phyloP scores from a whole-genome alignment of 164 flowering plant genomes.

The Cinnamomum chago region DNA sequence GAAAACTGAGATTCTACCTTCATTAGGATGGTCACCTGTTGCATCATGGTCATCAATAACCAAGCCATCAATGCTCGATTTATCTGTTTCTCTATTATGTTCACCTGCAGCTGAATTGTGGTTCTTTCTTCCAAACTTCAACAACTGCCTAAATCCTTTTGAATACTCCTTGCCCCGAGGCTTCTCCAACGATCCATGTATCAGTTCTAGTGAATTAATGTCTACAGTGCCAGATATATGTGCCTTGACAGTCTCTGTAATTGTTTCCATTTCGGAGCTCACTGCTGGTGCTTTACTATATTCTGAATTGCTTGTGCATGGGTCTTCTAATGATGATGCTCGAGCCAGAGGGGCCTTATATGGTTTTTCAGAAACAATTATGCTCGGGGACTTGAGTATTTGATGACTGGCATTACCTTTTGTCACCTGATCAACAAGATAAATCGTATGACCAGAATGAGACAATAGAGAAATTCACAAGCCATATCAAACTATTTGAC shows the following conservation, averaged over 20 bases:
- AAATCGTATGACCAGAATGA: neutral
- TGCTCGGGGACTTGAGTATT: slow-evolving; percentile 24
- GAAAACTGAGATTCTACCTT: slow-evolving; percentile 46
- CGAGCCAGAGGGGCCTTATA: slow-evolving; percentile 70
- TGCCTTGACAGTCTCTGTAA: slow-evolving; percentile 31
- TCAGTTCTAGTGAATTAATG: slow-evolving; percentile 31
- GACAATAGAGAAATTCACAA: neutral
- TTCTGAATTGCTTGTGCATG: slow-evolving; percentile 51
- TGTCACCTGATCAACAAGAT: slow-evolving; percentile 16
- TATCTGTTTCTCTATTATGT: slow-evolving; percentile 42
- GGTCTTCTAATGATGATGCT: slow-evolving; percentile 73
- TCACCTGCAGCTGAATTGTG: slow-evolving; percentile 43
- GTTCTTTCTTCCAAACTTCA: slow-evolving; percentile 83
- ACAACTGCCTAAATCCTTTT: slow-evolving; percentile 71
- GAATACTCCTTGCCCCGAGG: slow-evolving; percentile 60
- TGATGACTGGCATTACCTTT: slow-evolving; percentile 11
- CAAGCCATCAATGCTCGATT: slow-evolving; percentile 33
- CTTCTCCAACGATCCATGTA: slow-evolving; percentile 50
- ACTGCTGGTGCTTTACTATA: slow-evolving; percentile 46
- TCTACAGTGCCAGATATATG: slow-evolving; percentile 35
- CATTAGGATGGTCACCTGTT: slow-evolving; percentile 31
- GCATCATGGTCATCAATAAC: slow-evolving; percentile 36
- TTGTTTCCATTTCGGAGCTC: slow-evolving; percentile 26
- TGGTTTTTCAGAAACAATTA: slow-evolving; percentile 27
- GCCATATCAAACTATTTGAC: no score